Conservation (phyloP, 768 basidiomycete genomes). For the Leccinum imitatum region DNA sequence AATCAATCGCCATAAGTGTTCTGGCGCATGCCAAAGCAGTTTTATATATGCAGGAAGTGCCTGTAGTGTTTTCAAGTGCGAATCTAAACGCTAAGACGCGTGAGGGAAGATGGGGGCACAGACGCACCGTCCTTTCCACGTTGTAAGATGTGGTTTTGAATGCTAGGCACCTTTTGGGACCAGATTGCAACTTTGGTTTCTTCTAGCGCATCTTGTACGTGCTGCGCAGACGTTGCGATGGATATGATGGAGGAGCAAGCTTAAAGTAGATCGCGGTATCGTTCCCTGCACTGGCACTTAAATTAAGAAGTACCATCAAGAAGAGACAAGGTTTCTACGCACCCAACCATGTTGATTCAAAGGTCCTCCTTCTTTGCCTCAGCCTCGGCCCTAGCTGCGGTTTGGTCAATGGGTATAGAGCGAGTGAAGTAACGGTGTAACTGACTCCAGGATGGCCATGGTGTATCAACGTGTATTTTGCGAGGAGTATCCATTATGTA, state of each 20-base stretch:
- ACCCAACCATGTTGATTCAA: slow-evolving; percentile 84
- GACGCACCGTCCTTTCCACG: slow-evolving; percentile 44
- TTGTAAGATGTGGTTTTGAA: slow-evolving; percentile 41
- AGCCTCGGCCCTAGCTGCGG: slow-evolving; percentile 62
- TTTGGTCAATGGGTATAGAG: slow-evolving; percentile 3
- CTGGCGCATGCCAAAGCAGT: slow-evolving; percentile 84
- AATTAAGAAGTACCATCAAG: slow-evolving; percentile 41
- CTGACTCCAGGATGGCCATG: slow-evolving; percentile 31
- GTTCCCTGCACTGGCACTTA: slow-evolving; percentile 79
- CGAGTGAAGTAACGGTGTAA: slow-evolving; percentile 36
- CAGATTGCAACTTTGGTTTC: slow-evolving; percentile 58
- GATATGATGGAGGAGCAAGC: slow-evolving; percentile 83
- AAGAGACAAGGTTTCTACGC: slow-evolving; percentile 39
- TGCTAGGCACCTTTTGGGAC: slow-evolving; percentile 44
- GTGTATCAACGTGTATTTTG: slow-evolving; percentile 54
- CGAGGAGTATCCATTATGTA: slow-evolving; percentile 40
- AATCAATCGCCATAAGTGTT: slow-evolving; percentile 86
- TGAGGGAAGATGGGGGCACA: background rate
- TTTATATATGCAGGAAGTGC: slow-evolving; percentile 87
- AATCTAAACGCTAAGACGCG: slow-evolving; percentile 42
- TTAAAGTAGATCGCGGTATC: slow-evolving; percentile 83
- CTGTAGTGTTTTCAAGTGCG: slow-evolving; percentile 66
- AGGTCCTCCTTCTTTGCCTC: slow-evolving; percentile 87
- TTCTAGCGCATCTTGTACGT: slow-evolving; percentile 60
- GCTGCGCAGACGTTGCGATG: slow-evolving; percentile 66